Conservation (phyloP, 23 red algal genomes). For the Gracilariopsis chorda region DNA sequence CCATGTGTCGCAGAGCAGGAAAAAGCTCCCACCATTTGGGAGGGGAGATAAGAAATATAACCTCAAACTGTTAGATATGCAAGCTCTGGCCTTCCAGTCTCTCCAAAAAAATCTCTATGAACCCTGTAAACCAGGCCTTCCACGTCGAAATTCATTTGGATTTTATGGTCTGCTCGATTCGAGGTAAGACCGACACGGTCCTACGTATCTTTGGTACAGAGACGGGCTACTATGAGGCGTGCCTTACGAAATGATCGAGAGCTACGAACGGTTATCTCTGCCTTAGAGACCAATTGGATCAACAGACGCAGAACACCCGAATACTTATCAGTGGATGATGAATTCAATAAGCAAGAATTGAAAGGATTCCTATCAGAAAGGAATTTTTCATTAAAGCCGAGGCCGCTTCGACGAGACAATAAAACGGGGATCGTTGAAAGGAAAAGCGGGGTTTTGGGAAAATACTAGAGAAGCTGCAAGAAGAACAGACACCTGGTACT, state of each 20-base stretch:
- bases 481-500: background rate
- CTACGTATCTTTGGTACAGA: background rate
- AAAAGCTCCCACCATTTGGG: background rate
- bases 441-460: background rate
- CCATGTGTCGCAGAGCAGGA: background rate
- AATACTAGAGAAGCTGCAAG: background rate
- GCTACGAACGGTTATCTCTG: background rate
- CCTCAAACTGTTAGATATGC: background rate
- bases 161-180: background rate
- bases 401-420: background rate
- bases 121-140: background rate
- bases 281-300: background rate
- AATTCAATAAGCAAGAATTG: background rate
- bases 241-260: background rate
- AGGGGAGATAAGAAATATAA: background rate
- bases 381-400: background rate
- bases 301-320: background rate
- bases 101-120: background rate
- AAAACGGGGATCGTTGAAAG: background rate
- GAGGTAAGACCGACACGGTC: background rate
- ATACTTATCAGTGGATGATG: background rate
- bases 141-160: background rate
- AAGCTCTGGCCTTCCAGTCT: background rate
- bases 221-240: background rate
- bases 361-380: background rate